Conservation (phyloP, 108 stramenopile genomes). For the Fragilariopsis cylindrus region DNA sequence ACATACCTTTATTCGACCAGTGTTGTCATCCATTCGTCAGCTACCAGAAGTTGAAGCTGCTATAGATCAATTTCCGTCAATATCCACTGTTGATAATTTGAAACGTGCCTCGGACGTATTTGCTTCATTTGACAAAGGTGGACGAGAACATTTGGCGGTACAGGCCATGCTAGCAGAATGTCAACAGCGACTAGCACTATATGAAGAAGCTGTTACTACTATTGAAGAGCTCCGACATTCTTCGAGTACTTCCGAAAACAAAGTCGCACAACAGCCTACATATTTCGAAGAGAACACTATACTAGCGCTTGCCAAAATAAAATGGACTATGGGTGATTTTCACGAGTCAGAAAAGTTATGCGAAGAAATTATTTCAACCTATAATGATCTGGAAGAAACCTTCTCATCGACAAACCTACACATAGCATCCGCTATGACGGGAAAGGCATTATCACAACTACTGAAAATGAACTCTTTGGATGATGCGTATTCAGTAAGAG, state of each 20-base stretch:
- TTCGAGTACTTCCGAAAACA: not conserved
- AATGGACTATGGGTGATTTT: constrained; percentile 46
- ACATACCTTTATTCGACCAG: constrained; percentile 17
- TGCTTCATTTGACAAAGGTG: constrained; percentile 37
- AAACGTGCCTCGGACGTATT: constrained; percentile 59
- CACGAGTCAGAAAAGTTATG: constrained; percentile 26
- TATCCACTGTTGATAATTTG: constrained; percentile 50
- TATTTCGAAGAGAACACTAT: constrained; percentile 16
- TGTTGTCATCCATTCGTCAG: constrained; percentile 38
- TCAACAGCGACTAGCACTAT: constrained; percentile 37
- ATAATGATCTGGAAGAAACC: constrained; percentile 30
- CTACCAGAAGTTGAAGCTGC: constrained; percentile 46
- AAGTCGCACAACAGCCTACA: not conserved
- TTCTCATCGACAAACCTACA: constrained; percentile 34
- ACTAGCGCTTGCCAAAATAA: constrained; percentile 42
- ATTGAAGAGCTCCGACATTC: constrained; percentile 26
- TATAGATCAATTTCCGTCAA: constrained; percentile 15
- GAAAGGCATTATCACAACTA: constrained; percentile 43
- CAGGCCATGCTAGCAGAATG: constrained; percentile 48
- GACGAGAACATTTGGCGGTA: constrained; percentile 39
- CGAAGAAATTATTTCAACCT: constrained; percentile 27
- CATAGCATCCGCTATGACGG: constrained; percentile 45
- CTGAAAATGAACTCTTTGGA: constrained; percentile 36
- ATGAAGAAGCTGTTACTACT: constrained; percentile 23
- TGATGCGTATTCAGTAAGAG: constrained; percentile 43